Conservation (phyloP, 1,284 basidiomycete species). For the Mycena sp. region DNA sequence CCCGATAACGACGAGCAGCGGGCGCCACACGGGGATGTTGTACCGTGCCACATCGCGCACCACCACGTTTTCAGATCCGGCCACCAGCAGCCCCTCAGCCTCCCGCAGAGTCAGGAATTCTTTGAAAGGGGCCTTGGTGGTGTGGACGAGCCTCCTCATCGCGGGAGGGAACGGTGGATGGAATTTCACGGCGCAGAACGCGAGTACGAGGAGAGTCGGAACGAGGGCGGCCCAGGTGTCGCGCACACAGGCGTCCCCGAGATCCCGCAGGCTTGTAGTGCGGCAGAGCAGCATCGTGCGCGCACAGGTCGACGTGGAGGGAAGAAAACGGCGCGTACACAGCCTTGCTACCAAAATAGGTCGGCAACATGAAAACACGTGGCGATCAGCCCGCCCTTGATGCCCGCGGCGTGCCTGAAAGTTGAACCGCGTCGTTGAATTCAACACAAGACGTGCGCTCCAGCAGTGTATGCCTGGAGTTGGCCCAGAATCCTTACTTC, state of each 20-base stretch:
- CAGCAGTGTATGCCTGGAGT: too few species aligned
- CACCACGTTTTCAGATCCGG: slow-evolving; percentile 24
- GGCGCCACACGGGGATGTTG: slow-evolving; percentile 19
- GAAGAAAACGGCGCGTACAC: too few species aligned
- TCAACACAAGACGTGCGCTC: too few species aligned
- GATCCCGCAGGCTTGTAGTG: slow-evolving; percentile 51
- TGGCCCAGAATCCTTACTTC: too few species aligned
- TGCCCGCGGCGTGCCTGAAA: too few species aligned
- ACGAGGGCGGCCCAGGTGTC: slow-evolving; percentile 64
- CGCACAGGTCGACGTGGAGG: too few species aligned
- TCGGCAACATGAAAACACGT: too few species aligned
- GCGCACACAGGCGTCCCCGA: slow-evolving; percentile 63
- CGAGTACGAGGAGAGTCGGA: slow-evolving; percentile 62
- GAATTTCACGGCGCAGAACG: slow-evolving; percentile 50
- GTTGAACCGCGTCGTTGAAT: too few species aligned
- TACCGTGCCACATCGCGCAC: slow-evolving; percentile 36
- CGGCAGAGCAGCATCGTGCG: too few species aligned
- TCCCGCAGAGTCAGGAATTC: slow-evolving; percentile 67
- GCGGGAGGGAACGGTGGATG: slow-evolving; percentile 53
- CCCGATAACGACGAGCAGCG: slow-evolving; percentile 23
- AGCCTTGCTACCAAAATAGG: too few species aligned
- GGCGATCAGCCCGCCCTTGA: too few species aligned
- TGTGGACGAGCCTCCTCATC: slow-evolving; percentile 45
- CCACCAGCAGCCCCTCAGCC: slow-evolving; percentile 49
- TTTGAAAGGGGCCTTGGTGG: slow-evolving; percentile 52